A percentile compares a stretch with the other conserved stretches of the same genome.
These are phyloP conservation scores for Arthroderma uncinatum DNA, from an alignment of 2,329 filamentous ascomycete genomes.

Conservation along the genomic window DNA sequence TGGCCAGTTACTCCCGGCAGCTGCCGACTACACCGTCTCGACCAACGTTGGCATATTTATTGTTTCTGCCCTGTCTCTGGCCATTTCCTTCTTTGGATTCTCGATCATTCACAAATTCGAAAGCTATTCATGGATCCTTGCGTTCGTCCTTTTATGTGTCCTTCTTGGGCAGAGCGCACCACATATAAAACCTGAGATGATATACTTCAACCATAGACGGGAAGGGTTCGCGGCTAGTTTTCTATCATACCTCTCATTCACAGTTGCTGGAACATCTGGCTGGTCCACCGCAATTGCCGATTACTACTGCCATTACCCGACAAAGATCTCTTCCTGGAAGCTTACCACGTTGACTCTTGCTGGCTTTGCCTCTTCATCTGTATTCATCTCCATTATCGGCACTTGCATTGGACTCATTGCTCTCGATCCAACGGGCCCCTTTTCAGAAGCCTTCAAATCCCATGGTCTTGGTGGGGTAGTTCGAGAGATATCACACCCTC, in stretches of 20 bases:
- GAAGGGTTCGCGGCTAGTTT: background rate
- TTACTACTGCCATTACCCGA: constrained; percentile 7
- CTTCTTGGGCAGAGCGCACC: constrained; percentile 1
- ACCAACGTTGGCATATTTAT: constrained; percentile 3
- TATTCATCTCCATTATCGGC: background rate
- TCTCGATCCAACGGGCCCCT: background rate
- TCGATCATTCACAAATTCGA: constrained; percentile 1
- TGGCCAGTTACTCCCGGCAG: background rate
- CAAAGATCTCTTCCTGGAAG: background rate
- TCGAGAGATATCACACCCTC: background rate
- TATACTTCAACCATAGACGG: background rate
- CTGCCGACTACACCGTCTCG: background rate
- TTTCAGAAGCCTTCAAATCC: background rate
- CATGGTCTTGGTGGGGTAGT: constrained; percentile 2
- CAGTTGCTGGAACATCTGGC: background rate
- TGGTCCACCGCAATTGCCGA: constrained; percentile 3
- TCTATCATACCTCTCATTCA: constrained; percentile 1
- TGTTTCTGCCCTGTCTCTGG: background rate
- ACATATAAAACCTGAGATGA: background rate
- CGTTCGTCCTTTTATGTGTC: constrained; percentile 1
- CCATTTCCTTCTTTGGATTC: constrained; percentile 6
- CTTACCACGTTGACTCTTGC: background rate
- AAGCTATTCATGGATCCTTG: constrained; percentile 4
- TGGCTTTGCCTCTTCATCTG: background rate
- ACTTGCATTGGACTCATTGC: background rate